Base-by-base conservation (phyloP, 2,329 filamentous ascomycete species). In the Colletotrichum simmondsii region DNA sequence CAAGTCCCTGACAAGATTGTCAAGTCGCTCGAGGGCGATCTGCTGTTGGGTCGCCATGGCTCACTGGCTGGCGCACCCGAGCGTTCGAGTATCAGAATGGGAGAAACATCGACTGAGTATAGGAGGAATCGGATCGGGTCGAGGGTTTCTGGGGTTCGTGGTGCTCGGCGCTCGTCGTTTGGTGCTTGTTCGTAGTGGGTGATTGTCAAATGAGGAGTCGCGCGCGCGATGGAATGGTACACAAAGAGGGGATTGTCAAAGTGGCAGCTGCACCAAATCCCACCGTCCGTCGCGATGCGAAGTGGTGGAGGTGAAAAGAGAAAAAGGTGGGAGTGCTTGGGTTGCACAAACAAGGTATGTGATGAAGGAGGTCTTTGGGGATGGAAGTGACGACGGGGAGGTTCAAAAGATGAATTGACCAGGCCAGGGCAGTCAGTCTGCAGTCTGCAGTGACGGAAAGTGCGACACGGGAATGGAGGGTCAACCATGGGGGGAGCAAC, bases 21-120 rank as follows among this genome's bases (percentile, higher is more conserved):
- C 89, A 66, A 90, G 85, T 76, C 85, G 85, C 81, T 89, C 87
- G 70, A 90, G 83, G 76, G 88, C 87, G 79, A 89, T 82, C 78
- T 87, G 85, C 76, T 87, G 84, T 79, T 86, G 86, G 68, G 82
- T 81, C 75, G 81, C 80, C 80, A 83, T 84, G 75, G 76, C 76
- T 77, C 80, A 76, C 76, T 65, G 66, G 70, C 72, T 73, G 73
- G 74, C 70, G 68, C 68, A 72, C 73, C 66, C 65, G 71, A 66
- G 65, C 65, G 56, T 63, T 75, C 56, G 42, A 58, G 49, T 49
- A 68, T 62, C 69, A 66, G 35, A 24, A 59, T 53, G 16, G 19
- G 56, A 60, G 52, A 68, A 72, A 60, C 71, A 73, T 73, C 57
- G 68, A 72, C 71, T 68, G 63, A n/a, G n/a, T 52, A 42, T 37